Evolutionary conservation across 148 eudicot genomes (phyloP).

Genomic region (Camellia sinensis): DNA sequence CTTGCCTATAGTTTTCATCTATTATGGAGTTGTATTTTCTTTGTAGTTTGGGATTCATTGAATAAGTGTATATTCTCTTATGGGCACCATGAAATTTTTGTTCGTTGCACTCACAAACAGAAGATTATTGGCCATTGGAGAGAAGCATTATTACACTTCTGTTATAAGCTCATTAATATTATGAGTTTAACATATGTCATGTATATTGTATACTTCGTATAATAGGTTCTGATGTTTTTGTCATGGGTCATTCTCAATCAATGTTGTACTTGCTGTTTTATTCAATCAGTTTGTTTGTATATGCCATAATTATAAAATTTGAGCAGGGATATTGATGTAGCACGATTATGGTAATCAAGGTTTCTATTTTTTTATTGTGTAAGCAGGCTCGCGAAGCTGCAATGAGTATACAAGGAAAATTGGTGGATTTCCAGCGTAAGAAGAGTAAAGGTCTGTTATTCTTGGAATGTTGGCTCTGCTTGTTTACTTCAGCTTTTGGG

Average conservation of each 20-base stretch:
- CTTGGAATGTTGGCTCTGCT: neutral
- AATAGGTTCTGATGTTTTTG: neutral
- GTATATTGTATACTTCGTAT: neutral
- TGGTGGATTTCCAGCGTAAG: slow-evolving; percentile 88
- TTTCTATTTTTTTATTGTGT: slow-evolving; percentile 13
- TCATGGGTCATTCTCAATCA: neutral
- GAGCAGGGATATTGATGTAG: neutral
- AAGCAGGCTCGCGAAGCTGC: slow-evolving; percentile 84
- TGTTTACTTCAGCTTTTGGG: neutral
- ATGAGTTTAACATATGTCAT: neutral
- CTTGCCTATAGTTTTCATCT: neutral
- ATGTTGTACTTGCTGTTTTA: neutral
- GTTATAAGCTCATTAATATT: neutral
- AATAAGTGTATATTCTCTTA: neutral
- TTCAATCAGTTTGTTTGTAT: neutral
- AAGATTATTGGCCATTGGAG: neutral
- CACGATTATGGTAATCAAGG: neutral
- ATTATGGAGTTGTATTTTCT: neutral
- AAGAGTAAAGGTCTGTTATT: slow-evolving; percentile 71
- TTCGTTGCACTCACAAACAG: neutral
- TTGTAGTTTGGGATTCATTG: neutral
- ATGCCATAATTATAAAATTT: neutral
- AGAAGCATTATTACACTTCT: neutral
- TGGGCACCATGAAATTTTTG: neutral
- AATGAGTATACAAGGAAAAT: slow-evolving; percentile 62